A percentile compares a stretch with the other conserved stretches of the same genome.
Conservation (phyloP, 2,329 filamentous ascomycete species). For the Volutella citrinella region DNA sequence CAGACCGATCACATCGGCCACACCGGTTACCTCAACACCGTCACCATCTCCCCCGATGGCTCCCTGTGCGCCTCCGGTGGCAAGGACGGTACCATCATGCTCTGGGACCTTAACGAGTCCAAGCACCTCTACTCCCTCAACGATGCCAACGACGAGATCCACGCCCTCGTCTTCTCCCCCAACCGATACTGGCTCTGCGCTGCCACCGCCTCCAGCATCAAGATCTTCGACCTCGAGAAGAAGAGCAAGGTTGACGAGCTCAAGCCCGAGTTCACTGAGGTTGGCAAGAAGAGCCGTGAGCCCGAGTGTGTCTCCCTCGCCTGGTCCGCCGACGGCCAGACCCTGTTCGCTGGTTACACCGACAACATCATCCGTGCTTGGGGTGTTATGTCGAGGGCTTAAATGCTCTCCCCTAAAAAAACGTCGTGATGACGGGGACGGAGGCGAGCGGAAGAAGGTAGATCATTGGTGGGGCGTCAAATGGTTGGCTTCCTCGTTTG, state of each 20-base stretch:
- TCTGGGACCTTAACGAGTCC: conserved; percentile 99
- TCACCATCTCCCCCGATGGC: conserved; percentile 99
- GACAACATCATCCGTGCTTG: conserved; percentile 98
- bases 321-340: conserved; percentile 98
- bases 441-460: conserved; percentile 33
- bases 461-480: conserved; percentile 46
- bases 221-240: conserved; percentile 99
- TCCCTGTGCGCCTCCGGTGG: conserved; percentile 98
- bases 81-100: conserved; percentile 99
- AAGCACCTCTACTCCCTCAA: conserved; percentile 99
- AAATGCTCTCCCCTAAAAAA: conserved; percentile 37
- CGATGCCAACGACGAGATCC: conserved; percentile 99
- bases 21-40: conserved; percentile 99
- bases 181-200: conserved; percentile 99
- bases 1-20: conserved; percentile 99
- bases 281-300: conserved; percentile 98
- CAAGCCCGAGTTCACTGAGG: conserved; percentile 96
- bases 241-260: conserved; percentile 99
- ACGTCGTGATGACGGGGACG: conserved; percentile 21
- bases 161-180: conserved; percentile 99
- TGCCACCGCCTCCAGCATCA: conserved; percentile 94
- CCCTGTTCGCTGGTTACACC: conserved; percentile 98
- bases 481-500: conserved; percentile 45
- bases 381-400: conserved; percentile 95
- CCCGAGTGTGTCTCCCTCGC: conserved; percentile 97